Evolutionary conservation across 768 basidiomycete species (phyloP).

Genomic region (Atractiella rhizophila): DNA sequence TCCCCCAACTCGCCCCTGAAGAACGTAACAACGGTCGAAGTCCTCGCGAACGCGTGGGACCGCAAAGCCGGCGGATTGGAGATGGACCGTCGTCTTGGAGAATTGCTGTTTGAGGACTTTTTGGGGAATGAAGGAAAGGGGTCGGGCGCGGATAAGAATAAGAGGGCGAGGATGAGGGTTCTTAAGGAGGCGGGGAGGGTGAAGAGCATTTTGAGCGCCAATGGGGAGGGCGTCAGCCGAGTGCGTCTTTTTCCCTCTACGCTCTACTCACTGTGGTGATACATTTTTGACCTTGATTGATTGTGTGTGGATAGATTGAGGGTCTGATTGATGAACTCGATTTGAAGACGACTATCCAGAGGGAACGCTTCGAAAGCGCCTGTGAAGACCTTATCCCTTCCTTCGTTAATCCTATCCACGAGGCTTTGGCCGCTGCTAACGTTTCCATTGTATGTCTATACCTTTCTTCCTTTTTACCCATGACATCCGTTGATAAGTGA

Average conservation of each 20-base stretch:
- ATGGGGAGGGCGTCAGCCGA: conserved; percentile 45
- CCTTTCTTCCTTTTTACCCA: conserved; percentile 47
- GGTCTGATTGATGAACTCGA: conserved; percentile 74
- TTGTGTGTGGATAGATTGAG: conserved; percentile 47
- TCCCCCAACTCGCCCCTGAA: conserved; percentile 22
- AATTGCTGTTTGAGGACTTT: conserved; percentile 52
- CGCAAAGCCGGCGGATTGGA: conserved; percentile 51
- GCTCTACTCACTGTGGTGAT: background rate
- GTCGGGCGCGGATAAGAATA: conserved; percentile 30
- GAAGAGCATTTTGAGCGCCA: conserved; percentile 81
- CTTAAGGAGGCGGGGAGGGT: conserved; percentile 81
- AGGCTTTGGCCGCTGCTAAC: conserved; percentile 42
- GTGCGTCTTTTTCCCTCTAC: conserved; percentile 26
- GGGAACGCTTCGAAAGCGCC: conserved; percentile 50
- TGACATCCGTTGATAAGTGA: background rate
- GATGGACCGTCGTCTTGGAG: conserved; percentile 55
- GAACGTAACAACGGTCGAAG: conserved; percentile 30
- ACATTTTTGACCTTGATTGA: too few species aligned
- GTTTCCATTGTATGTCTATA: conserved; percentile 38
- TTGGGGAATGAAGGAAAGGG: conserved; percentile 36
- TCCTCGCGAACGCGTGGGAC: conserved; percentile 63
- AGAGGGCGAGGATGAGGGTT: conserved; percentile 68
- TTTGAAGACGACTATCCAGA: conserved; percentile 50
- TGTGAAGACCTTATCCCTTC: conserved; percentile 39
- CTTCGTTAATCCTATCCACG: conserved; percentile 46